A percentile compares a stretch with the other conserved stretches of the same genome.
phyloP scores from a whole-genome alignment of 495 filamentous ascomycete genomes.

The Xylaria sp. region DNA sequence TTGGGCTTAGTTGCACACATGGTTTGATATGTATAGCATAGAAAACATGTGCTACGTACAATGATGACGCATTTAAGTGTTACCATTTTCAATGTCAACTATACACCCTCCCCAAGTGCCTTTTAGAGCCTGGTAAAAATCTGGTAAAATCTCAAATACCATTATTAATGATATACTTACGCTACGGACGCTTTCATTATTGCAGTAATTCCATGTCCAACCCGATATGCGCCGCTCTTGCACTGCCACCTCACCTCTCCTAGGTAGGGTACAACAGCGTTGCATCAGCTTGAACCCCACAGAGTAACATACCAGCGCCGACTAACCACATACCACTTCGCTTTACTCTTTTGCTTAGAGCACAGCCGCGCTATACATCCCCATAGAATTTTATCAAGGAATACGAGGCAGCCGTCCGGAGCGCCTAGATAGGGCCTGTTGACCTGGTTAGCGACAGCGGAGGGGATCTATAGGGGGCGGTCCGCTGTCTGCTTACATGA shows the following conservation, averaged over 20 bases:
- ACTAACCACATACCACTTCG: neutral
- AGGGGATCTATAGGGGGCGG: neutral
- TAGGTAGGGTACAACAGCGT: slow-evolving; percentile 6
- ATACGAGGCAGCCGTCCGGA: neutral
- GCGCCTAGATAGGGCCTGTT: neutral
- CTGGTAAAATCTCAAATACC: too few relatives aligned
- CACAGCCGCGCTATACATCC: neutral
- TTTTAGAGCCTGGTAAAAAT: too few relatives aligned
- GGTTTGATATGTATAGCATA: too few relatives aligned
- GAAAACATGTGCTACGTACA: too few relatives aligned
- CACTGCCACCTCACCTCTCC: slow-evolving; percentile 4
- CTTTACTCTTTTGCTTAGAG: neutral
- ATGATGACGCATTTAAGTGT: too few relatives aligned
- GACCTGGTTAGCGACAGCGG: neutral
- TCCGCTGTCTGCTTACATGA: neutral
- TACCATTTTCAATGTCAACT: too few relatives aligned
- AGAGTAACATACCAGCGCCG: neutral
- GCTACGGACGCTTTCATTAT: too few relatives aligned
- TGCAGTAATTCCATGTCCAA: neutral
- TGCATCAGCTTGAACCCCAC: neutral
- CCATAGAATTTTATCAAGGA: neutral
- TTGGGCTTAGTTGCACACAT: too few relatives aligned
- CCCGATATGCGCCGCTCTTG: neutral
- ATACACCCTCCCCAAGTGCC: too few relatives aligned
- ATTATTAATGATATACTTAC: too few relatives aligned